Percentiles rank a stretch among this genome's conserved stretches.
phyloP scores from a whole-genome alignment of 805 yeast species.

The Suhomyces sp. region DNA sequence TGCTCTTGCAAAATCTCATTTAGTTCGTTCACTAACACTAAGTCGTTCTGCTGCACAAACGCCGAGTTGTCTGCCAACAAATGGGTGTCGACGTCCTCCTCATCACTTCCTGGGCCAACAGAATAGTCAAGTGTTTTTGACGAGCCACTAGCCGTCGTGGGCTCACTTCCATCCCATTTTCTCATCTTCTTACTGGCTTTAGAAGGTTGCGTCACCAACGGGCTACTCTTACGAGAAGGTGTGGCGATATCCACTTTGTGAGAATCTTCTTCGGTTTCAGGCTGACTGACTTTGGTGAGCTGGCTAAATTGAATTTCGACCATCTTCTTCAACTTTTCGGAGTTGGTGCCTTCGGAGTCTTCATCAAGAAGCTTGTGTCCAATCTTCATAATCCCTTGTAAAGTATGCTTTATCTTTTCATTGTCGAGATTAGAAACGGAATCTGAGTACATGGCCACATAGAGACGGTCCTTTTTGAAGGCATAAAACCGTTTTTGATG shows the following conservation, averaged over 20 bases:
- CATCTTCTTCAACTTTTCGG: constrained; percentile 29
- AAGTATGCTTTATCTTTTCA: constrained; percentile 33
- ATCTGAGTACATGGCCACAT: constrained; percentile 40
- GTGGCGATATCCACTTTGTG: constrained; percentile 1
- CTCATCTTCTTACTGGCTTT: constrained; percentile 36
- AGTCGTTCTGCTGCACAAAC: constrained; percentile 35
- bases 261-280: background rate
- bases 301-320: constrained; percentile 39
- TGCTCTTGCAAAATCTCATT: constrained; percentile 35
- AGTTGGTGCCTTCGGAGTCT: constrained; percentile 21
- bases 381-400: constrained; percentile 32
- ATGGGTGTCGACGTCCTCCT: constrained; percentile 1
- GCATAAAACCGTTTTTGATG: constrained; percentile 37
- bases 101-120: constrained; percentile 12
- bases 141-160: constrained; percentile 11
- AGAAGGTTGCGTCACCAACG: constrained; percentile 2
- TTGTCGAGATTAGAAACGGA: constrained; percentile 37
- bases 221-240: constrained; percentile 2
- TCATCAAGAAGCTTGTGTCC: constrained; percentile 19
- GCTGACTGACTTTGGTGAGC: constrained; percentile 28
- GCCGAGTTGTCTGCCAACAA: constrained; percentile 27
- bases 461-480: constrained; percentile 22
- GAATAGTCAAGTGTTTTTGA: constrained; percentile 33
- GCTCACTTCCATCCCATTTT: constrained; percentile 38
- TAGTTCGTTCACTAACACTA: constrained; percentile 40